Evolutionary conservation across 2,329 filamentous ascomycete species (phyloP).

Genomic region (Ophiostoma australiae): DNA sequence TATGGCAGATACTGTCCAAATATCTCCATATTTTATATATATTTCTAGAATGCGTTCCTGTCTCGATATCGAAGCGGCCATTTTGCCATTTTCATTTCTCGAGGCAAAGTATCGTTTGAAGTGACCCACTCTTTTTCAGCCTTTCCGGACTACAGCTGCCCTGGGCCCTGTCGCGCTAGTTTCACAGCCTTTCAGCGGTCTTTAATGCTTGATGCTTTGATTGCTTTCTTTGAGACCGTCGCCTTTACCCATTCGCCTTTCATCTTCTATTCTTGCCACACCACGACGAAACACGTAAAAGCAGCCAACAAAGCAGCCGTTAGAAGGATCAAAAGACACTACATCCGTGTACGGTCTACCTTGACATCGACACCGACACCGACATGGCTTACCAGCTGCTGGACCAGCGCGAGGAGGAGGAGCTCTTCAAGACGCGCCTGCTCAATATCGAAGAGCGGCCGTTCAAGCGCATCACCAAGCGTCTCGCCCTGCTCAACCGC

Average conservation of each 20-base stretch:
- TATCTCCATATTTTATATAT: background rate
- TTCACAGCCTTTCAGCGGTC: background rate
- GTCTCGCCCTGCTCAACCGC: conserved; percentile 64
- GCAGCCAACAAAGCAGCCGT: background rate
- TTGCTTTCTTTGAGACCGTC: background rate
- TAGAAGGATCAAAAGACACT: background rate
- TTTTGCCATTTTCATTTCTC: background rate
- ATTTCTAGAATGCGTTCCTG: background rate
- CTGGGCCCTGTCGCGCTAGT: background rate
- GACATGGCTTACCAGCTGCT: conserved; percentile 55
- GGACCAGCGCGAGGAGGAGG: conserved; percentile 71
- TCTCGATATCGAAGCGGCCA: background rate
- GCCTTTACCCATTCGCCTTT: background rate
- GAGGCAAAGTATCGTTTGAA: background rate
- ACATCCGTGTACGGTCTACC: background rate
- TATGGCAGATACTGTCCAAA: too few species aligned
- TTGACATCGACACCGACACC: background rate
- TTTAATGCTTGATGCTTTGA: background rate
- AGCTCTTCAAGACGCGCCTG: conserved; percentile 81
- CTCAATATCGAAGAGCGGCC: conserved; percentile 88
- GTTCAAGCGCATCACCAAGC: conserved; percentile 82
- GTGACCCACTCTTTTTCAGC: conserved; percentile 1
- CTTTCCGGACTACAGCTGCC: conserved; percentile 5
- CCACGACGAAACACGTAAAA: background rate
- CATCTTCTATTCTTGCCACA: background rate